phyloP scores from a whole-genome alignment of 1,139 yeast species.

The Lodderomyces beijingensis region DNA sequence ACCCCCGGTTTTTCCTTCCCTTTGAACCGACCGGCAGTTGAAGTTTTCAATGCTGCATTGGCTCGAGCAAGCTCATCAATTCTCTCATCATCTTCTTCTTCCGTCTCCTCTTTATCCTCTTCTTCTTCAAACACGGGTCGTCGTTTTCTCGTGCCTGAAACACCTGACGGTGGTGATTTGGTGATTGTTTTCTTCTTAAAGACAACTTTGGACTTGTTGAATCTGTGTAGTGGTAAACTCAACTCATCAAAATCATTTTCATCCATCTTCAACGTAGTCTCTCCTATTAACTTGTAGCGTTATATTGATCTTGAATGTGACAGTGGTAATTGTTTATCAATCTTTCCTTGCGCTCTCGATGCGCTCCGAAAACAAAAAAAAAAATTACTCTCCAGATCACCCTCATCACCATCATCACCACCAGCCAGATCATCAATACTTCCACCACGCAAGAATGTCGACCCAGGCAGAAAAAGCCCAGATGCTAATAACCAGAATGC shows the following conservation, averaged over 20 bases:
- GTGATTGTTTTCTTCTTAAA: neutral
- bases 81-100: neutral
- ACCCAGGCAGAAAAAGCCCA: slow-evolving; percentile 46
- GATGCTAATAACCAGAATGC: slow-evolving; percentile 57
- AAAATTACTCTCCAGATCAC: slow-evolving; percentile 1
- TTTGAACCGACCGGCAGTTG: neutral
- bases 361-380: too few species aligned
- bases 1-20: too few species aligned
- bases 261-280: neutral
- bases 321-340: too few species aligned
- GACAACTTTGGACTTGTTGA: neutral
- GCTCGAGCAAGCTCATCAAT: neutral
- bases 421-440: slow-evolving; percentile 3
- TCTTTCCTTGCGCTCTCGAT: too few species aligned
- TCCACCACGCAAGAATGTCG: neutral
- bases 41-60: neutral
- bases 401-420: slow-evolving; percentile 8
- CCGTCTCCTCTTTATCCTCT: neutral
- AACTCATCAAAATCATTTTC: neutral
- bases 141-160: too few species aligned
- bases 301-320: too few species aligned
- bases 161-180: neutral
- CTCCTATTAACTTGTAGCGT: too few species aligned
- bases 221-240: neutral
- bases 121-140: neutral